Evolutionary conservation across 1,284 basidiomycete genomes (phyloP), one percentile per base, ranked within the genome.

Genomic region (Exobasidium cylindrosporum): DNA sequence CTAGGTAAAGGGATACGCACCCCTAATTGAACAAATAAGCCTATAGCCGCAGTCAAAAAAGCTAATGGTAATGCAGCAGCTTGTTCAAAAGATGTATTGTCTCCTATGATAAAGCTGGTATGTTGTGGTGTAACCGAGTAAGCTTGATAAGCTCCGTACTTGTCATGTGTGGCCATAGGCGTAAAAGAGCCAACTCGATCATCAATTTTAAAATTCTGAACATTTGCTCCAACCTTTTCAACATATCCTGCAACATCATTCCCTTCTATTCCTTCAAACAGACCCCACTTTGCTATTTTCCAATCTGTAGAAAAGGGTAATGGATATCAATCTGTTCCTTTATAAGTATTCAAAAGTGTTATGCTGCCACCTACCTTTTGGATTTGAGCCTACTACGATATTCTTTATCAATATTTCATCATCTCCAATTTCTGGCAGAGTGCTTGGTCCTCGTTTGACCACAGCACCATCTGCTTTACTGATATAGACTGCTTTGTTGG

Each of bases 391-490:
- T 3, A 81, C 78, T 1, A 69, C 74, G 30, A 80, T 76, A 50
- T 80, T 81, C 60, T 74, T 70, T 66, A 81, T 68, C 23, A 81
- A 65, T 46, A 82, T 67, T 60, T 82, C 81, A 29, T n/a, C 13
- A 10, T 55, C 35, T 7, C 56, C 1, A 56, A 64, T 54, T 57
- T 52, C 1, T 57, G 62, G 3, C 47, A 50, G 17, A 54, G 4
- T 32, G 59, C 61, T 1, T 60, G 35, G 35, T 40, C 35, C 10
- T 10, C 17, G 46, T 31, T 64, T 63, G 56, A 67, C 65, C 1
- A 61, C 57, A 29, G 65, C 62, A 17, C 65, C 65, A 1, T 61
- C 21, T 1, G 62, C 62, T 45, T 64, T 61, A n/a, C 62, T 67
- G 4, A 64, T 31, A 54, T 63, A 60, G 28, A 67, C 65, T 45